phyloP scores from a whole-genome alignment of 768 basidiomycete genomes.

The Pilatotrama ljubarskyi region DNA sequence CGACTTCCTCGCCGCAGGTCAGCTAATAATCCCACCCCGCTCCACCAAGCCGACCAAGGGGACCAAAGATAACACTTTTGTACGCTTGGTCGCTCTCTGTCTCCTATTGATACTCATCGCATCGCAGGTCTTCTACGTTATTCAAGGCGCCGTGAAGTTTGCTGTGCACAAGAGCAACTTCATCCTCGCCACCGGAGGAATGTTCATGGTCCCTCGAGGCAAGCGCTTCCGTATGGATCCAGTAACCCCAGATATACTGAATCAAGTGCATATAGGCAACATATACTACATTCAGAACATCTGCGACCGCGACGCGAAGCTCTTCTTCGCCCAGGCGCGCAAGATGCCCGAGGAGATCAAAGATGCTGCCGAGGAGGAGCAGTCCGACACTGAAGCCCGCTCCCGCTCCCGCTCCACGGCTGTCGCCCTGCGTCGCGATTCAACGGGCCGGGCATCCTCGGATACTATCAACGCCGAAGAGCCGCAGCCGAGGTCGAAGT shows the following conservation, averaged over 20 bases:
- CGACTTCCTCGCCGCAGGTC: conserved; percentile 88
- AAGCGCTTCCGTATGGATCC: neutral
- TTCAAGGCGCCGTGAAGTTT: conserved; percentile 87
- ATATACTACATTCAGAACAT: conserved; percentile 91
- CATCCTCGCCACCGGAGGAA: conserved; percentile 77
- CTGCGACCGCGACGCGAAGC: conserved; percentile 68
- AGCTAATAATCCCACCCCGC: conserved; percentile 76
- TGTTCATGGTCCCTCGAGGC: conserved; percentile 92
- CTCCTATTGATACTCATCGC: neutral
- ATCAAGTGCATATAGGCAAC: conserved; percentile 60
- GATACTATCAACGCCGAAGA: conserved; percentile 17
- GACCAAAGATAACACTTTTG: conserved; percentile 92
- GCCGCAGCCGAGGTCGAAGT: conserved; percentile 9
- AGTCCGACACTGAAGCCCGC: neutral
- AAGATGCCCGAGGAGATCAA: conserved; percentile 36
- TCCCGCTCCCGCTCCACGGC: conserved; percentile 16
- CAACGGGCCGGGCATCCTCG: conserved; percentile 18
- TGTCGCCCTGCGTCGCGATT: conserved; percentile 2
- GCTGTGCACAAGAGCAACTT: conserved; percentile 79
- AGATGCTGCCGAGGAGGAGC: conserved; percentile 6
- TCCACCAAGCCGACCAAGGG: conserved; percentile 85
- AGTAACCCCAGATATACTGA: neutral
- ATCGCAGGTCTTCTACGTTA: conserved; percentile 72
- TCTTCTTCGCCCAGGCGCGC: conserved; percentile 92
- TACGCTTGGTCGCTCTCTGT: conserved; percentile 39